phyloP scores from a whole-genome alignment of 2,329 filamentous ascomycete genomes.

The Didymella exigua region DNA sequence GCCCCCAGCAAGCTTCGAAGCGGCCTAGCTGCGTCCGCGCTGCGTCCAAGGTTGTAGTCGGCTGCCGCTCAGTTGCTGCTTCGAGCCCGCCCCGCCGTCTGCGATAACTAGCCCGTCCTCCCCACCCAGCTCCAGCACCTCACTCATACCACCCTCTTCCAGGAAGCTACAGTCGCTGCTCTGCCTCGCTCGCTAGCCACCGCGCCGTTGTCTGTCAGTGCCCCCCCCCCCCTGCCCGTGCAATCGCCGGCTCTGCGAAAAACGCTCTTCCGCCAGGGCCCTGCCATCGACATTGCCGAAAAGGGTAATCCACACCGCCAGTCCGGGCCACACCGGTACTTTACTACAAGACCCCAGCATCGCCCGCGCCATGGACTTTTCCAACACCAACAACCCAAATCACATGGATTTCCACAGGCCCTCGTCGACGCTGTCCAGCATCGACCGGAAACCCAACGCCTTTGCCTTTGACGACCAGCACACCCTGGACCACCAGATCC shows the following conservation, averaged over 20 bases:
- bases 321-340: constrained; percentile 49
- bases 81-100: constrained; percentile 16
- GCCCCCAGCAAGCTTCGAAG: constrained; percentile 1
- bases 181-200: constrained; percentile 4
- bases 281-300: constrained; percentile 39
- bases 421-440: constrained; percentile 41
- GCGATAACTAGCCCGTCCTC: constrained; percentile 33
- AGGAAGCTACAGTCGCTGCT: not conserved
- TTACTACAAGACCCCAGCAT: constrained; percentile 42
- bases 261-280: constrained; percentile 19
- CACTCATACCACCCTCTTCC: constrained; percentile 18
- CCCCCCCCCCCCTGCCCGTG: constrained; percentile 1
- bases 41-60: not conserved
- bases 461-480: constrained; percentile 57
- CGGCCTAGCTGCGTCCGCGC: constrained; percentile 3
- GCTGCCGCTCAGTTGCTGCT: constrained; percentile 1
- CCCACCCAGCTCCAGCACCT: constrained; percentile 29
- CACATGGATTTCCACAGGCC: constrained; percentile 49
- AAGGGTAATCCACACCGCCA: constrained; percentile 48
- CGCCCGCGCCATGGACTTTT: constrained; percentile 45
- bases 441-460: constrained; percentile 47
- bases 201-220: not conserved
- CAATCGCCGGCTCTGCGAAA: not conserved
- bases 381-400: constrained; percentile 26
- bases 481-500: constrained; percentile 55